Conservation (phyloP, 2,329 filamentous ascomycete species). For the Pseudofabraea citricarpa region DNA sequence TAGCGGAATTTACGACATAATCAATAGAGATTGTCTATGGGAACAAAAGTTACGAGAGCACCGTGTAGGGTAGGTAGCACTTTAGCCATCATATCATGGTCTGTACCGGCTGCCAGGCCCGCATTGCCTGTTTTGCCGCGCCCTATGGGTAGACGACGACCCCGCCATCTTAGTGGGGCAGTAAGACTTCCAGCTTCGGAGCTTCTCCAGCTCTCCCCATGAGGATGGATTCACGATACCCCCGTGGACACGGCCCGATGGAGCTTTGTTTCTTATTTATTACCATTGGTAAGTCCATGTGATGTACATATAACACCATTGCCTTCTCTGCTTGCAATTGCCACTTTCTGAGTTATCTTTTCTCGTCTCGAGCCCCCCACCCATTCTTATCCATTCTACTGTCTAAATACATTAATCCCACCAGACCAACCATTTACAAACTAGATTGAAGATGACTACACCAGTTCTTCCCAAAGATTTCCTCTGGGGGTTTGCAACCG, state of each 20-base stretch:
- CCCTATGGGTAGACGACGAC: no score
- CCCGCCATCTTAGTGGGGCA: background rate
- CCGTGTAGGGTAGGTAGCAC: no score
- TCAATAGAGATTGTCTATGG: no score
- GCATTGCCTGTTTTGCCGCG: no score
- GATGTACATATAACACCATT: background rate
- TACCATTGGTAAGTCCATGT: background rate
- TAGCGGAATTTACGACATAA: no score
- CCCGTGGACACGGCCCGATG: background rate
- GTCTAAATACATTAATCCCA: no score
- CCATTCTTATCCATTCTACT: conserved; percentile 6
- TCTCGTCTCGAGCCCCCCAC: background rate
- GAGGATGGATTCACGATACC: conserved; percentile 1
- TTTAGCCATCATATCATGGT: no score
- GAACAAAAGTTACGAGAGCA: no score
- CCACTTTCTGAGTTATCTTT: background rate
- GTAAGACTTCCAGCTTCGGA: background rate
- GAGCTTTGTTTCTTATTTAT: background rate
- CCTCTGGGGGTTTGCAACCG: conserved; percentile 76
- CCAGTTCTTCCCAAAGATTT: conserved; percentile 61
- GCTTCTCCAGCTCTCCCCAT: background rate
- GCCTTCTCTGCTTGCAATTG: background rate
- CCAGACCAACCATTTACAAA: no score
- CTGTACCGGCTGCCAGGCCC: no score
- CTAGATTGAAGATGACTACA: conserved; percentile 42